Percentiles rank a stretch among this genome's conserved stretches.
These are phyloP conservation scores for Murraya paniculata DNA, from an alignment of 345 rosid species.

Conservation along the genomic window DNA sequence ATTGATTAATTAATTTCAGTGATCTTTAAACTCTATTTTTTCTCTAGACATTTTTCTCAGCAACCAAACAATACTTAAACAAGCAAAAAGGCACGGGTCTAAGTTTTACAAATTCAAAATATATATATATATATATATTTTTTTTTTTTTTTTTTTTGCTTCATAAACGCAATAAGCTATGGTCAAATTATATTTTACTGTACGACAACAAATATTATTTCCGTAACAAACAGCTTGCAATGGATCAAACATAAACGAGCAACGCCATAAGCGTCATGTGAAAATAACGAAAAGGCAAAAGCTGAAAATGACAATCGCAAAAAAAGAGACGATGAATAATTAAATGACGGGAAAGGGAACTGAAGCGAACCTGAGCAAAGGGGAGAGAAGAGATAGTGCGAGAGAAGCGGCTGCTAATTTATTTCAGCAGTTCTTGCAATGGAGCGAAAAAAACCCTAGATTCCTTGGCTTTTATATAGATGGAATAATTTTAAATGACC, in stretches of 20 bases:
- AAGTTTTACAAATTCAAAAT: not conserved
- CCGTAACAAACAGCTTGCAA: not conserved
- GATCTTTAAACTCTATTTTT: not conserved
- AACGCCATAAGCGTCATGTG: not conserved
- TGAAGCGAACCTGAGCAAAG: not conserved
- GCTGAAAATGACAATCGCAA: too few relatives aligned
- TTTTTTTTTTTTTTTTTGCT: too few relatives aligned
- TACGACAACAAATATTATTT: not conserved
- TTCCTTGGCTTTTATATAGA: not conserved
- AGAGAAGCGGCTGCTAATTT: constrained; percentile 7
- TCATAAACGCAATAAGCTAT: too few relatives aligned
- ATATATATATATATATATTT: too few relatives aligned
- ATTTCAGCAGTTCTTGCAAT: not conserved
- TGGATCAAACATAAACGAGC: not conserved
- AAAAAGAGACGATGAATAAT: not conserved
- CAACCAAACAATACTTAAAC: not conserved
- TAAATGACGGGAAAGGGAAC: not conserved
- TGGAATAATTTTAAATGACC: not conserved
- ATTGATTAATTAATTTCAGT: too few relatives aligned
- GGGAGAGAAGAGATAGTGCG: not conserved
- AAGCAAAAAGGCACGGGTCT: not conserved
- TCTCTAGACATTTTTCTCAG: not conserved
- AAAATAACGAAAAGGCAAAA: not conserved
- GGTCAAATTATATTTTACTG: too few relatives aligned
- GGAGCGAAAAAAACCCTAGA: constrained; percentile 4